A percentile compares a stretch with the other conserved stretches of the same genome.
These are phyloP conservation scores for Vachellia collinsii DNA, from an alignment of 306 rosid species.

Conservation along the genomic window DNA sequence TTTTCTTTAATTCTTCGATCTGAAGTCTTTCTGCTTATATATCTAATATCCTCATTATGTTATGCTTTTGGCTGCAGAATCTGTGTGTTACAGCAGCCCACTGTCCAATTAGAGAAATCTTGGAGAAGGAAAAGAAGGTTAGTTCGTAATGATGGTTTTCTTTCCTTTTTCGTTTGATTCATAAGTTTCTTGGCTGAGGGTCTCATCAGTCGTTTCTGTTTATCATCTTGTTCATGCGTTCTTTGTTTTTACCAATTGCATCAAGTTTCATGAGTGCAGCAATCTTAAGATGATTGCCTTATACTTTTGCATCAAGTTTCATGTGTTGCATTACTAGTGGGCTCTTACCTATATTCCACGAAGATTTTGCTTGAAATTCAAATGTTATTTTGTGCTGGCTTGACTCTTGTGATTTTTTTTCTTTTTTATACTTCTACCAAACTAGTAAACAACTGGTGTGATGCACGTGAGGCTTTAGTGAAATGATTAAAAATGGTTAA, in stretches of 20 bases:
- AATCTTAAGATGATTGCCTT: slow-evolving; percentile 4
- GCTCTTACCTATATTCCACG: neutral
- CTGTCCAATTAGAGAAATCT: slow-evolving; percentile 85
- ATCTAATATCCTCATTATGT: slow-evolving; percentile 23
- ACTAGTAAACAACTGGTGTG: neutral
- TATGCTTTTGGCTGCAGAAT: slow-evolving; percentile 69
- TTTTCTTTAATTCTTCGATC: slow-evolving; percentile 11
- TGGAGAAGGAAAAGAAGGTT: slow-evolving; percentile 93
- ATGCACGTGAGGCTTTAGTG: neutral
- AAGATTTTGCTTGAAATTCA: neutral
- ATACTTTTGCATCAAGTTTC: neutral
- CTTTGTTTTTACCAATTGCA: slow-evolving; percentile 1
- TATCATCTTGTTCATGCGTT: neutral
- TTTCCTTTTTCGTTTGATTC: neutral
- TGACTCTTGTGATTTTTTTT: neutral
- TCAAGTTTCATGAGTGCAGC: slow-evolving; percentile 26
- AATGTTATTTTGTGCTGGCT: neutral
- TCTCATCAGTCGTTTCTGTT: neutral
- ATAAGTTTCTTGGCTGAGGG: neutral
- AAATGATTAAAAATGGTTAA: neutral
- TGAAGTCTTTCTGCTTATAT: slow-evolving; percentile 15
- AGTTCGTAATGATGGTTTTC: slow-evolving; percentile 14
- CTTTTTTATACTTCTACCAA: neutral
- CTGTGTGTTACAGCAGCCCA: slow-evolving; percentile 90
- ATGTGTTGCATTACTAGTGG: neutral